Percentiles rank a stretch among this genome's conserved stretches.
Evolutionary conservation across 2,329 filamentous ascomycete species (phyloP).

Genomic region (Fusarium brevicatenulatum): DNA sequence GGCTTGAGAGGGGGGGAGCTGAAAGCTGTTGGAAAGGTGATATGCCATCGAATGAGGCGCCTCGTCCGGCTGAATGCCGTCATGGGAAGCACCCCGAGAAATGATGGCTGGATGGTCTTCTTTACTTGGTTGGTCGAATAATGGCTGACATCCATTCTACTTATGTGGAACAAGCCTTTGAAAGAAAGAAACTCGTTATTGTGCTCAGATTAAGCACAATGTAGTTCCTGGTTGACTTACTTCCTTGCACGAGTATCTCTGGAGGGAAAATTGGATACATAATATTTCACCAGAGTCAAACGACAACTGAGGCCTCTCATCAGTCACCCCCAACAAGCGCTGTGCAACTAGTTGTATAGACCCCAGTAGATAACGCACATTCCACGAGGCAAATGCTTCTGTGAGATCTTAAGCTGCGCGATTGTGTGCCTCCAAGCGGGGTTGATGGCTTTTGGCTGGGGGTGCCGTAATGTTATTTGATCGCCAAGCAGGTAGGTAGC

Average conservation of each 20-base stretch:
- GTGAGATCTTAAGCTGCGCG: conserved; percentile 28
- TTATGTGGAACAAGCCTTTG: conserved; percentile 17
- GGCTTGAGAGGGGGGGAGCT: not conserved
- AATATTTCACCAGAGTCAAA: not conserved
- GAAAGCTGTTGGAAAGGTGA: not conserved
- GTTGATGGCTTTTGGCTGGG: conserved; percentile 18
- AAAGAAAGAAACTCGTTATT: not conserved
- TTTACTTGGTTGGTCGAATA: conserved; percentile 13
- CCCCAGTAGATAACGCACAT: conserved; percentile 26
- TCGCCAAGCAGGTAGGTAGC: conserved; percentile 9
- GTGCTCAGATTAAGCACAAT: not conserved
- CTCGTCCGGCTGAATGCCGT: conserved; percentile 17
- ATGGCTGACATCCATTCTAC: conserved; percentile 11
- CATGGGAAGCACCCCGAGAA: conserved; percentile 23
- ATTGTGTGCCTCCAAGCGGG: conserved; percentile 33
- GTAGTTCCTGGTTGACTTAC: not conserved
- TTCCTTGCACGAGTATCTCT: not conserved
- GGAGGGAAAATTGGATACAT: not conserved
- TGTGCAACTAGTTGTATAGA: not conserved
- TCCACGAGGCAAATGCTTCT: conserved; percentile 31
- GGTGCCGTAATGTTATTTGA: conserved; percentile 18
- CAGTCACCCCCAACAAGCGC: not conserved
- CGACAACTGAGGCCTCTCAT: not conserved
- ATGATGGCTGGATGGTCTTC: conserved; percentile 33
- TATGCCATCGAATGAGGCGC: conserved; percentile 10